Conservation (phyloP, 331 rosid genomes). For the Pyracantha coccinea region DNA sequence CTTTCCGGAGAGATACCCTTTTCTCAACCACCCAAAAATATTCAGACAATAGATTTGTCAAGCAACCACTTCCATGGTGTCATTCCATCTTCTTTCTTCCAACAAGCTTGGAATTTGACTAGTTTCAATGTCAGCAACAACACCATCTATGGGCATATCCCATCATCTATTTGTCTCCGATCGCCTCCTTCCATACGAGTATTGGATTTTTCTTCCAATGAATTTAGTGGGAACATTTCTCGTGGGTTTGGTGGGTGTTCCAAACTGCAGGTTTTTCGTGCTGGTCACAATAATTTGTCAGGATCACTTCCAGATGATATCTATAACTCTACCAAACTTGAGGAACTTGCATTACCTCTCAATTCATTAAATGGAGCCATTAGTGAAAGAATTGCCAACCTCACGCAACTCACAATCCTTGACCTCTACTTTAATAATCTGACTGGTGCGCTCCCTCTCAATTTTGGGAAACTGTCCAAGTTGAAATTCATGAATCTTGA, state of each 20-base stretch:
- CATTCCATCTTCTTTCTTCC: neutral
- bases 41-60: neutral
- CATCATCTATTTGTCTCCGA: neutral
- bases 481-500: too few species aligned
- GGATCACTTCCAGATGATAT: too few species aligned
- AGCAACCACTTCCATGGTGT: neutral
- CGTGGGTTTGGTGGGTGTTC: neutral
- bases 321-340: too few species aligned
- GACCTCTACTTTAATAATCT: too few species aligned
- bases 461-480: too few species aligned
- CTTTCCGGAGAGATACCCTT: neutral
- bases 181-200: neutral
- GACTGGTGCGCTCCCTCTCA: too few species aligned
- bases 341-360: too few species aligned
- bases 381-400: too few species aligned
- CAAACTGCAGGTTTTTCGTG: neutral
- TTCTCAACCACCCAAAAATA: neutral
- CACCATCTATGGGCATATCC: neutral
- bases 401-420: too few species aligned
- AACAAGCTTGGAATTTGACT: neutral
- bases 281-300: too few species aligned
- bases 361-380: too few species aligned
- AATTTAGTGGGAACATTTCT: neutral
- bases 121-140: neutral
- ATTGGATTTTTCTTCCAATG: neutral